Percentiles rank a stretch among this genome's conserved stretches.
Evolutionary conservation across 768 basidiomycete species (phyloP).

Genomic region (Auriculariales sp.): DNA sequence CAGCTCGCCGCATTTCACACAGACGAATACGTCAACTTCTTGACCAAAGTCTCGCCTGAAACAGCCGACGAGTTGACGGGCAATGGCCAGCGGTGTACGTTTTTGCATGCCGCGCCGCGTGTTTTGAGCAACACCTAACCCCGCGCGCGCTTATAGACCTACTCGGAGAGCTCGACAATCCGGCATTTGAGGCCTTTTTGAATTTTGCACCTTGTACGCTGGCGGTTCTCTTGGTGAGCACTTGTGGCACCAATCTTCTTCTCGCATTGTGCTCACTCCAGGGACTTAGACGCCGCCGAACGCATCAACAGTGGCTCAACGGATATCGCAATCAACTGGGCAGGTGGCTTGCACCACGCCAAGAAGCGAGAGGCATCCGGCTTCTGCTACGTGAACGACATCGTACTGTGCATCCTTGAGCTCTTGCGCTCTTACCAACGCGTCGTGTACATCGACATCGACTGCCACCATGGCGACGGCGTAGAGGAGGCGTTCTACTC

Average conservation of each 20-base stretch:
- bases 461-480: conserved; percentile 96
- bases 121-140: conserved; percentile 2
- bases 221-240: conserved; percentile 84
- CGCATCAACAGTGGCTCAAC: conserved; percentile 65
- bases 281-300: conserved; percentile 54
- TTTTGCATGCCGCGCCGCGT: neutral
- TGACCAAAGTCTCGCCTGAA: conserved; percentile 81
- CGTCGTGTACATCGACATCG: conserved; percentile 94
- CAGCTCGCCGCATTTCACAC: conserved; percentile 93
- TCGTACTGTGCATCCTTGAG: conserved; percentile 87
- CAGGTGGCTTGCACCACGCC: conserved; percentile 97
- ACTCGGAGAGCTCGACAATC: conserved; percentile 80
- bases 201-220: conserved; percentile 93
- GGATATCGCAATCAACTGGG: conserved; percentile 89
- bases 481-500: conserved; percentile 99
- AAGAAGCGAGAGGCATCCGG: conserved; percentile 97
- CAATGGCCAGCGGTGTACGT: conserved; percentile 72
- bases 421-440: conserved; percentile 73
- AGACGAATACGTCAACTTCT: conserved; percentile 93
- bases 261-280: neutral
- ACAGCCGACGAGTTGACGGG: conserved; percentile 76
- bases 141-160: conserved; percentile 22
- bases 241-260: neutral
- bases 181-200: conserved; percentile 93
- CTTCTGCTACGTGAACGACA: conserved; percentile 99